Evolutionary conservation across 345 rosid species (phyloP).

Genomic region (Iberis pinnata): DNA sequence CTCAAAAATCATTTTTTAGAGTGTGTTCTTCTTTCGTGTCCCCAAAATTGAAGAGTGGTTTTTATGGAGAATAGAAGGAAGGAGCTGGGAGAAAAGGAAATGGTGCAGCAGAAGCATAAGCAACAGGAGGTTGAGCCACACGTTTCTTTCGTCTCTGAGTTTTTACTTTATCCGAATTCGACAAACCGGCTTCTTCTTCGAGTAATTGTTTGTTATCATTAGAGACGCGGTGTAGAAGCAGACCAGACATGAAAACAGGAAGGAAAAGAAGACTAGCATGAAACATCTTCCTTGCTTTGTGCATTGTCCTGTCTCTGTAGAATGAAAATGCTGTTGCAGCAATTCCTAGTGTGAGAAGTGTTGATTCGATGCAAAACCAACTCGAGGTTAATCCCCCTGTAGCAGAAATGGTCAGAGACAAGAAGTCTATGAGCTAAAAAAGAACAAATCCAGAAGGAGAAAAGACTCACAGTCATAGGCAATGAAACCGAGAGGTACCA

Average conservation of each 20-base stretch:
- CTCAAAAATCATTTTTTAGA: conserved; percentile 6
- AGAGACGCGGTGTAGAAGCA: conserved; percentile 51
- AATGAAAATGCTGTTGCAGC: conserved; percentile 79
- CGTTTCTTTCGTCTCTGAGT: conserved; percentile 20
- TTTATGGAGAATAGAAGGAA: conserved; percentile 35
- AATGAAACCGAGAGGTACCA: conserved; percentile 72
- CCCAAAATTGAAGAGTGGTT: conserved; percentile 2
- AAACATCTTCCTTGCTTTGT: conserved; percentile 75
- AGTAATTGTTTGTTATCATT: conserved; percentile 39
- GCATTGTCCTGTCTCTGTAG: conserved; percentile 51
- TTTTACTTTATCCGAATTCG: conserved; percentile 16
- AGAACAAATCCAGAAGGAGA: background rate
- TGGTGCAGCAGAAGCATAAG: conserved; percentile 83
- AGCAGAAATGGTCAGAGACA: conserved; percentile 1
- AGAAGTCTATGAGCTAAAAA: background rate
- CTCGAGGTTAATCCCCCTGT: conserved; percentile 81
- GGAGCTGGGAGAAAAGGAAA: conserved; percentile 92
- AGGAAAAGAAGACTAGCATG: conserved; percentile 84
- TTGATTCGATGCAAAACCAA: conserved; percentile 78
- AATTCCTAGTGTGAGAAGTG: conserved; percentile 64
- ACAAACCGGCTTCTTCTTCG: conserved; percentile 15
- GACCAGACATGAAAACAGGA: conserved; percentile 83
- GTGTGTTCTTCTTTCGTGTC: conserved; percentile 5
- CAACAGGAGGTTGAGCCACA: conserved; percentile 52
- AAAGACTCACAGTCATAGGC: conserved; percentile 79